Evolutionary conservation across 2,329 filamentous ascomycete genomes (phyloP), one percentile per base, ranked within the genome.

Genomic region (Ophidiomyces ophidiicola): DNA sequence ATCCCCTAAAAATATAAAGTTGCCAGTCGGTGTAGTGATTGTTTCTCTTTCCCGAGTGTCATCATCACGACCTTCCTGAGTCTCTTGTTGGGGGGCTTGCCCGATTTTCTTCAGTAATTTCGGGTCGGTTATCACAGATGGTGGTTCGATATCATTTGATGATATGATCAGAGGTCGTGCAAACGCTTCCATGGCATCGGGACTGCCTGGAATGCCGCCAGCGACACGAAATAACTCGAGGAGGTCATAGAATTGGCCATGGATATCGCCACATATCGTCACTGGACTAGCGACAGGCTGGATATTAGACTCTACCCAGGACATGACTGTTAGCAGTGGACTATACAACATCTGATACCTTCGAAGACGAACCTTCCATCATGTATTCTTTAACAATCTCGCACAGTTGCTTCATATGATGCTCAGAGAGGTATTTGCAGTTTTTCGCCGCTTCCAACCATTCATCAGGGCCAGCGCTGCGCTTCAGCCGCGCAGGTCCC

Each of bases 171-270:
- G 49, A 43, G 43, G 43, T 26, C 37, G 36, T 21, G 33, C 21
- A 11, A 17, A 39, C 20, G 35, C 36, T 36, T 21, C 32, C 55
- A 77, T 58, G 67, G 90, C 85, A 87, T 86, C 96, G 70, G 96
- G 96, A 70, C 96, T 96, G 58, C 90, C 96, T 64, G 90, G 90
- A 60, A 94, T 94, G 45, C 87, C 86, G 39, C 90, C 90, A 52
- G 90, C 90, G 62, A 98, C 96, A 69, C 93, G 92, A 75, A 98
- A 98, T 39, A 98, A 77, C 68, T 98, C 90, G 86, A 98, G 96
- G 63, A 98, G 68, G 59, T 98, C 90, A 64, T 96, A 88, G 63
- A 96, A 96, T 66, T 98, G 90, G 50, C 90, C 90, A 65, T 98
- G 90, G 60, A 98, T 98, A 66, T 98, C 90, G 61, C 90, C 90